Evolutionary conservation across 768 basidiomycete species (phyloP).

Genomic region (Russula foetens): DNA sequence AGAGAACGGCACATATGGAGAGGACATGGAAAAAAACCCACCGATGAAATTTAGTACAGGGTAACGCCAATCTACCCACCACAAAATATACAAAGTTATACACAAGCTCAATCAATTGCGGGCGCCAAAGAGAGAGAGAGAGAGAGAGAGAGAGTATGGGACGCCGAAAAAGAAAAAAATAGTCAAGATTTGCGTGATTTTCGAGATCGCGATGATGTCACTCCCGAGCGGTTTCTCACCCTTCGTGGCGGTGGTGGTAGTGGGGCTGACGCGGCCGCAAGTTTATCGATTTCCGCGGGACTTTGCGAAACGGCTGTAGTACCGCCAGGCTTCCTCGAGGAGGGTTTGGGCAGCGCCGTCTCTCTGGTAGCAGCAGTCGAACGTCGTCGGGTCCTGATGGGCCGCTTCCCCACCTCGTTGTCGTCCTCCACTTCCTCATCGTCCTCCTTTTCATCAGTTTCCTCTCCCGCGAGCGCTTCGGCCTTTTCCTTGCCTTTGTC

Average conservation of each 20-base stretch:
- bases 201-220: constrained; percentile 15
- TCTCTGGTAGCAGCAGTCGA: not conserved
- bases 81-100: no score
- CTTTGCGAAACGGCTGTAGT: not conserved
- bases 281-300: constrained; percentile 4
- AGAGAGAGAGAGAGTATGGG: no score
- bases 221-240: constrained; percentile 9
- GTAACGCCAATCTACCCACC: no score
- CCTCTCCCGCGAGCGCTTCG: constrained; percentile 1
- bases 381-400: not conserved
- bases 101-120: no score
- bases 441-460: constrained; percentile 2
- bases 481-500: constrained; percentile 18
- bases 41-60: no score
- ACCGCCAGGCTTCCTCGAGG: constrained; percentile 3
- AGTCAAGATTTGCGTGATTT: constrained; percentile 14
- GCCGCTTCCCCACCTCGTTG: not conserved
- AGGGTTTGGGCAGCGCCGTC: not conserved
- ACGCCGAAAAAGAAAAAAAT: no score
- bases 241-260: not conserved
- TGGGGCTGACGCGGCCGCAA: not conserved
- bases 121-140: no score
- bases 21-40: no score
- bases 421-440: not conserved
- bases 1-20: no score